Conservation (phyloP, 805 yeast species). For the Hanseniaspora valbyensis region DNA sequence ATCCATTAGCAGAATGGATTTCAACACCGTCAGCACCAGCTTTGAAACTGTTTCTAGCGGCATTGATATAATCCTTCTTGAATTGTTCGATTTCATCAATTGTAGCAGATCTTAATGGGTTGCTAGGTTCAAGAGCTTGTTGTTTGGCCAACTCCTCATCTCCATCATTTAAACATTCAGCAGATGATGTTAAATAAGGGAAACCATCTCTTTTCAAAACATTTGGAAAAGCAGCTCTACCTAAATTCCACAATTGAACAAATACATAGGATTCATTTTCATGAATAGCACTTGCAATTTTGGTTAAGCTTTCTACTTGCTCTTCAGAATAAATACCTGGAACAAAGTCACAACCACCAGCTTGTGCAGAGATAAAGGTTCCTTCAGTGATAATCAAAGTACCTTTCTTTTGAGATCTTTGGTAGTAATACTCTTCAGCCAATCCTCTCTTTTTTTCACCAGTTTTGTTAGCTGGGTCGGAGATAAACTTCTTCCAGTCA, state of each 20-base stretch:
- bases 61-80: conserved; percentile 33
- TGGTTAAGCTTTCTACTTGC: conserved; percentile 43
- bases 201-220: conserved; percentile 30
- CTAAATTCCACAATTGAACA: conserved; percentile 44
- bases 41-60: conserved; percentile 34
- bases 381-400: conserved; percentile 53
- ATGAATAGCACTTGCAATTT: conserved; percentile 41
- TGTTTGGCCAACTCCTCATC: conserved; percentile 23
- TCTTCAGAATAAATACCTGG: conserved; percentile 43
- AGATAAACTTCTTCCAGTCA: too few species aligned
- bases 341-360: conserved; percentile 35
- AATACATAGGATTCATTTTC: conserved; percentile 37
- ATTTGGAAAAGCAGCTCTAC: conserved; percentile 34
- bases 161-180: conserved; percentile 28
- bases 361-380: conserved; percentile 35
- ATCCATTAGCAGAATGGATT: conserved; percentile 60
- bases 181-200: conserved; percentile 34
- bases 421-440: conserved; percentile 42
- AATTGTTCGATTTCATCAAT: conserved; percentile 32
- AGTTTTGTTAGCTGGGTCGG: conserved; percentile 24
- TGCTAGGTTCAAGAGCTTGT: conserved; percentile 28
- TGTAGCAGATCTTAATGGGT: conserved; percentile 17
- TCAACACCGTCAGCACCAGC: conserved; percentile 51
- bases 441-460: conserved; percentile 33
- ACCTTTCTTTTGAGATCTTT: conserved; percentile 48